phyloP scores from a whole-genome alignment of 2,329 filamentous ascomycete species.

The Didymella keratinophila region DNA sequence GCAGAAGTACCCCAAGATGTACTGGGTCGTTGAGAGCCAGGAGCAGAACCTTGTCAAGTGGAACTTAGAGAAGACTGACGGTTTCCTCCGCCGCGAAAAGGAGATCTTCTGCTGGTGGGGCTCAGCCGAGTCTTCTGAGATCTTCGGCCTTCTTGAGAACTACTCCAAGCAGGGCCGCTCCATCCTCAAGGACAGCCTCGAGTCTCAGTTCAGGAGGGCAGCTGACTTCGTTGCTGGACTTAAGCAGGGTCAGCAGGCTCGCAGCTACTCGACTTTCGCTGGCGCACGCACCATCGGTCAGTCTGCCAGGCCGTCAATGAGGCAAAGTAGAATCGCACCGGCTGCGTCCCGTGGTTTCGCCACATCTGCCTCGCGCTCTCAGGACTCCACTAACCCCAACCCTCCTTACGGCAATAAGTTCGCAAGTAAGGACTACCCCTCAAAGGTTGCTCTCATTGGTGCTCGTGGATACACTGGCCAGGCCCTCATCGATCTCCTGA shows the following conservation, averaged over 20 bases:
- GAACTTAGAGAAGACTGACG: conserved; percentile 98
- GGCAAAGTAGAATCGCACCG: conserved; percentile 45
- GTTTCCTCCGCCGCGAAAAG: conserved; percentile 83
- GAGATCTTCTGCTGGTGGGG: conserved; percentile 98
- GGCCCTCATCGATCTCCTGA: conserved; percentile 85
- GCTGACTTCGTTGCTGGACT: conserved; percentile 72
- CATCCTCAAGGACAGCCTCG: conserved; percentile 90
- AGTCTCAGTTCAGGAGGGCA: conserved; percentile 81
- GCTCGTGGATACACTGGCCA: conserved; percentile 95
- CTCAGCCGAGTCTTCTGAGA: conserved; percentile 80
- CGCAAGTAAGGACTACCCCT: conserved; percentile 78
- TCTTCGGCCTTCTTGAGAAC: conserved; percentile 82
- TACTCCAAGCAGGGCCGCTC: conserved; percentile 83
- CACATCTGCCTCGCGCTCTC: conserved; percentile 54
- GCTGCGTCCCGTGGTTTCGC: conserved; percentile 61
- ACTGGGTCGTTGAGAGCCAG: conserved; percentile 95
- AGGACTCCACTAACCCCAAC: conserved; percentile 78
- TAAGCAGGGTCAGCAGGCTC: conserved; percentile 68
- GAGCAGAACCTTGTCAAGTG: conserved; percentile 92
- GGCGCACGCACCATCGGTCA: conserved; percentile 49
- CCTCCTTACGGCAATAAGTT: conserved; percentile 90
- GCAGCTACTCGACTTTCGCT: conserved; percentile 66
- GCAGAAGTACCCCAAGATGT: conserved; percentile 89
- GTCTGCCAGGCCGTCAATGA: conserved; percentile 38
- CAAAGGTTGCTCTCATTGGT: conserved; percentile 86